Evolutionary conservation across 768 basidiomycete genomes (phyloP).

Genomic region (Lentinula sp.): DNA sequence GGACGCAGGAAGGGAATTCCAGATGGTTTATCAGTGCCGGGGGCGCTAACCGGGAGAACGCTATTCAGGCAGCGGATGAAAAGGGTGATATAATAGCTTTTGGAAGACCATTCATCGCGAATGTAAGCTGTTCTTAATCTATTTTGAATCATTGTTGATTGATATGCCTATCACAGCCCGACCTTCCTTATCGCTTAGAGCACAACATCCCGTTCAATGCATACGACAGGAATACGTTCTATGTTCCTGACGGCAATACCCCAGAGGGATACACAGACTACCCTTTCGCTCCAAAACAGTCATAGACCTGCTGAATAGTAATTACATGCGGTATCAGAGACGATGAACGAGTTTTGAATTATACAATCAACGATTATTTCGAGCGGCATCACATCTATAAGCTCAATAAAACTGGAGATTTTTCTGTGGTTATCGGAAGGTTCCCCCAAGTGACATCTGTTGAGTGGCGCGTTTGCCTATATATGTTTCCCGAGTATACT

Average conservation of each 20-base stretch:
- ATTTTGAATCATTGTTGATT: not conserved
- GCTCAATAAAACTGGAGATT: too few relatives aligned
- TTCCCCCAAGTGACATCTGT: too few relatives aligned
- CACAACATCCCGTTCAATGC: slow-evolving; percentile 19
- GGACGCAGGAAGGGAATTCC: slow-evolving; percentile 12
- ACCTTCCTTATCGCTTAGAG: slow-evolving; percentile 23
- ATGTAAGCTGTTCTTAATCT: slow-evolving; percentile 9
- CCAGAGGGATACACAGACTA: slow-evolving; percentile 25
- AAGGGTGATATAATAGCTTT: slow-evolving; percentile 21
- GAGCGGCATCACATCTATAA: too few relatives aligned
- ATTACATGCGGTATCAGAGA: too few relatives aligned
- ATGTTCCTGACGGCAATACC: slow-evolving; percentile 14
- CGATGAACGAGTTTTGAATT: too few relatives aligned
- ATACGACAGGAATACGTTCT: slow-evolving; percentile 22
- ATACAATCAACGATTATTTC: too few relatives aligned
- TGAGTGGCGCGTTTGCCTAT: too few relatives aligned
- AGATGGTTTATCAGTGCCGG: slow-evolving; percentile 21
- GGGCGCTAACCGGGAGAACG: slow-evolving; percentile 20
- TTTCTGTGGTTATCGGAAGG: too few relatives aligned
- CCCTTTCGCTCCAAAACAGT: slow-evolving; percentile 13
- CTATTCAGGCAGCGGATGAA: slow-evolving; percentile 18
- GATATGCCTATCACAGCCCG: slow-evolving; percentile 18
- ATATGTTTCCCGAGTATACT: too few relatives aligned
- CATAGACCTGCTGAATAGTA: not conserved
- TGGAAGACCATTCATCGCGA: slow-evolving; percentile 27